A percentile compares a stretch with the other conserved stretches of the same genome.
These are phyloP conservation scores for Leucaena leucocephala DNA, from an alignment of 306 rosid genomes.

Conservation along the genomic window DNA sequence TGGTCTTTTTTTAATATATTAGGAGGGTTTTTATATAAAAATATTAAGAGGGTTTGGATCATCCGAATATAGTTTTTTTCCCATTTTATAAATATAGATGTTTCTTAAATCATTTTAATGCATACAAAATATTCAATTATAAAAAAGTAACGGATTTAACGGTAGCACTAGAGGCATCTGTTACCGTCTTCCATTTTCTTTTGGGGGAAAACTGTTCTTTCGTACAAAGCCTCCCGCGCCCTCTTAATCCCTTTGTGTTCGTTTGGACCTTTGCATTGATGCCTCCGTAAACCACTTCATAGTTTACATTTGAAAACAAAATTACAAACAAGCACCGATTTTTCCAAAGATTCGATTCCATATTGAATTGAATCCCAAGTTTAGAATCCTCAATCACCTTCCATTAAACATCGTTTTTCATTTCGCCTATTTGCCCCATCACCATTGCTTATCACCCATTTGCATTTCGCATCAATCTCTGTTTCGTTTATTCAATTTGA, in stretches of 20 bases:
- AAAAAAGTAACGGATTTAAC: not conserved
- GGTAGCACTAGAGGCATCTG: not conserved
- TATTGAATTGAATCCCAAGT: not conserved
- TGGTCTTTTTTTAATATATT: no score
- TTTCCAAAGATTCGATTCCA: not conserved
- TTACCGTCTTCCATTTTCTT: not conserved
- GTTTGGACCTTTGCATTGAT: not conserved
- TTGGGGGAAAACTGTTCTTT: not conserved
- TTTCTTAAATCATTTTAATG: no score
- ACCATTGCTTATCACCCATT: not conserved
- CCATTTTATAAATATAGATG: no score
- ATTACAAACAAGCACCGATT: constrained; percentile 1
- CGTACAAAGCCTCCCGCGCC: not conserved
- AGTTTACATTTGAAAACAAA: not conserved
- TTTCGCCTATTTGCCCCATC: not conserved
- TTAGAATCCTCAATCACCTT: not conserved
- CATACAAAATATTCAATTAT: no score
- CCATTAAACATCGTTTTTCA: not conserved
- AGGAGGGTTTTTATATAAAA: no score
- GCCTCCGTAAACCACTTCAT: not conserved
- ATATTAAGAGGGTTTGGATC: no score
- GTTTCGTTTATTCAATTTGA: not conserved
- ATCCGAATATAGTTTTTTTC: no score
- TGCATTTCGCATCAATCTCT: not conserved
- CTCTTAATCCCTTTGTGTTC: not conserved